Conservation (phyloP, 345 rosid genomes). For the Bruguiera sexangula region DNA sequence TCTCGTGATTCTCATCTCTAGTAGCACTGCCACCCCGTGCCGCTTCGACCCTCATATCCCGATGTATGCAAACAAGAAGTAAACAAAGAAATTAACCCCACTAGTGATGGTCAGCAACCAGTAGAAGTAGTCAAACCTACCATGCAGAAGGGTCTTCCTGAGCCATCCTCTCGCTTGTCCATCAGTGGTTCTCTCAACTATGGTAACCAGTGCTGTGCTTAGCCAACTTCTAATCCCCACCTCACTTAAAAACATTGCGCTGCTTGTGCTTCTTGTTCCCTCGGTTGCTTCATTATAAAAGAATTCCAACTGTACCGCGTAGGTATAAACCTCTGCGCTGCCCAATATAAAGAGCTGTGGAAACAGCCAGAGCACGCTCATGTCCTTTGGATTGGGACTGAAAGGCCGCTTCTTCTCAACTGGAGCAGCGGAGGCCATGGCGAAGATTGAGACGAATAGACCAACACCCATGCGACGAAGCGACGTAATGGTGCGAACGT, state of each 20-base stretch:
- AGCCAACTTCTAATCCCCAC: conserved; percentile 52
- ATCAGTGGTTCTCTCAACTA: conserved; percentile 33
- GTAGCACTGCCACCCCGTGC: conserved; percentile 1
- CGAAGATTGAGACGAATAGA: conserved; percentile 42
- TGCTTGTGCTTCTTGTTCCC: conserved; percentile 52
- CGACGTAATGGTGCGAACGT: conserved; percentile 49
- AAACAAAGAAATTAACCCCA: conserved; percentile 36
- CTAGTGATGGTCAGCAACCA: conserved; percentile 45
- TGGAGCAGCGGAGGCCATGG: conserved; percentile 39
- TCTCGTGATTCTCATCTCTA: conserved; percentile 9
- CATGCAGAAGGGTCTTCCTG: conserved; percentile 35
- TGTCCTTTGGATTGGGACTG: neutral
- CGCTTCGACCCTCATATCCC: conserved; percentile 31
- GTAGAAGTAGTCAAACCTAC: conserved; percentile 46
- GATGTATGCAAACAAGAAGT: conserved; percentile 23
- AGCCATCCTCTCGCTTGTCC: conserved; percentile 48
- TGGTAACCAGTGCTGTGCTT: conserved; percentile 43
- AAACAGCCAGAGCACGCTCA: conserved; percentile 54
- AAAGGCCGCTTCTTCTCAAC: conserved; percentile 47
- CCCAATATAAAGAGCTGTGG: conserved; percentile 51
- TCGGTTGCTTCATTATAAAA: conserved; percentile 61
- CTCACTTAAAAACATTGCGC: conserved; percentile 47
- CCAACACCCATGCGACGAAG: conserved; percentile 59
- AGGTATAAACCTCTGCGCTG: conserved; percentile 47
- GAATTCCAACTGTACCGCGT: conserved; percentile 54